Conservation (phyloP, 306 rosid genomes). For the Trichosanthes cucumerina region DNA sequence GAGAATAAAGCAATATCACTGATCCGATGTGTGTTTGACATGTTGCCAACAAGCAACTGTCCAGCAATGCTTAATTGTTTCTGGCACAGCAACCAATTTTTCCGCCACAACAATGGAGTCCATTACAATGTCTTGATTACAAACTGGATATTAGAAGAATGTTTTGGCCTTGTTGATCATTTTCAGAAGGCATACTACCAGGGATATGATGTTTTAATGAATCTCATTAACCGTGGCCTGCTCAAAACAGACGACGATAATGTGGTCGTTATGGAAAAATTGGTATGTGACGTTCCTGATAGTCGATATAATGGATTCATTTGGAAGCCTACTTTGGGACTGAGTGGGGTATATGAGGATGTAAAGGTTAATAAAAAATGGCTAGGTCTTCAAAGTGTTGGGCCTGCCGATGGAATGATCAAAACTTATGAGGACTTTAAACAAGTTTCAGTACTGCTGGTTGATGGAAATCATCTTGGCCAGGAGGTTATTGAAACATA, state of each 20-base stretch:
- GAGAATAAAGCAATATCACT: neutral
- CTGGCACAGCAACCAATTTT: slow-evolving; percentile 19
- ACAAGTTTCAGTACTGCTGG: slow-evolving; percentile 14
- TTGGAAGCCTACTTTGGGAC: slow-evolving; percentile 16
- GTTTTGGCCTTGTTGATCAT: slow-evolving; percentile 6
- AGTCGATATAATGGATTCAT: neutral
- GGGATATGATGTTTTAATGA: slow-evolving; percentile 21
- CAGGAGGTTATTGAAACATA: slow-evolving; percentile 9
- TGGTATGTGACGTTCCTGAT: neutral
- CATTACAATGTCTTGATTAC: slow-evolving; percentile 29
- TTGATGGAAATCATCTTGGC: slow-evolving; percentile 16
- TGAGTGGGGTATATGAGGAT: slow-evolving; percentile 16
- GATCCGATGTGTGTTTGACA: slow-evolving; percentile 9
- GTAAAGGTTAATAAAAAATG: neutral
- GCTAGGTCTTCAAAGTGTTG: slow-evolving; percentile 17
- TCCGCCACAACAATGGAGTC: slow-evolving; percentile 7
- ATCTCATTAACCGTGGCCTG: slow-evolving; percentile 16
- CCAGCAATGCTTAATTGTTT: slow-evolving; percentile 11
- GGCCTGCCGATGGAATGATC: slow-evolving; percentile 13
- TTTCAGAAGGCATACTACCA: slow-evolving; percentile 17
- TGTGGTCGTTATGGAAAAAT: slow-evolving; percentile 4
- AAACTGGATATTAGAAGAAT: slow-evolving; percentile 34
- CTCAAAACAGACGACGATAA: slow-evolving; percentile 13
- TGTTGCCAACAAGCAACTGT: neutral
- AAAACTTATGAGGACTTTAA: slow-evolving; percentile 7